Conservation (phyloP, 768 basidiomycete genomes). For the Tricholoma hemisulphureum region DNA sequence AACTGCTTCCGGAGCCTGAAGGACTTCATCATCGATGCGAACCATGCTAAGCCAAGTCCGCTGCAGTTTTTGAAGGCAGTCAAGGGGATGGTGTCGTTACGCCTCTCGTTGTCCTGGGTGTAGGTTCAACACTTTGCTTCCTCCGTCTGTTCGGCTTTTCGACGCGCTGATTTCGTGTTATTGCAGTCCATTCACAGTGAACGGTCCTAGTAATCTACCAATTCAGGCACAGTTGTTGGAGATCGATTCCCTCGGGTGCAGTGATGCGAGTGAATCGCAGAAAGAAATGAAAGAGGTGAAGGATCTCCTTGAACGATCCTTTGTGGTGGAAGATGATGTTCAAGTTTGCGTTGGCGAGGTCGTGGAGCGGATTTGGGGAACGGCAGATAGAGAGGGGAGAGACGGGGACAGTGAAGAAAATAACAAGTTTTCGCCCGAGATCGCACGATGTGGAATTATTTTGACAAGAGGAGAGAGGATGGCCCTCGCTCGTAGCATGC, state of each 20-base stretch:
- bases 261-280: constrained; percentile 3
- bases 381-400: neutral
- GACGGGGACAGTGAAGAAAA: neutral
- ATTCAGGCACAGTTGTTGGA: constrained; percentile 14
- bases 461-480: constrained; percentile 42
- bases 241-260: constrained; percentile 17
- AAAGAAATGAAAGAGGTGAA: neutral
- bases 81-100: constrained; percentile 57
- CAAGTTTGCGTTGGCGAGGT: neutral
- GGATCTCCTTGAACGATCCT: neutral
- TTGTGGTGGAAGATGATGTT: neutral
- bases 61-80: constrained; percentile 48
- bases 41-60: constrained; percentile 10
- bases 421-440: constrained; percentile 9
- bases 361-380: constrained; percentile 2
- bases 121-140: constrained; percentile 31
- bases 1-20: neutral
- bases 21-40: neutral
- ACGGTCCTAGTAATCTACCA: constrained; percentile 7
- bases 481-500: constrained; percentile 9
- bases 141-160: neutral
- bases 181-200: constrained; percentile 47
- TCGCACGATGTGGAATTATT: constrained; percentile 31
- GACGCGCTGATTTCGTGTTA: neutral
- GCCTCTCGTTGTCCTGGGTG: constrained; percentile 69